phyloP scores from a whole-genome alignment of 2,329 filamentous ascomycete genomes.

The Hypoxylon sp. region DNA sequence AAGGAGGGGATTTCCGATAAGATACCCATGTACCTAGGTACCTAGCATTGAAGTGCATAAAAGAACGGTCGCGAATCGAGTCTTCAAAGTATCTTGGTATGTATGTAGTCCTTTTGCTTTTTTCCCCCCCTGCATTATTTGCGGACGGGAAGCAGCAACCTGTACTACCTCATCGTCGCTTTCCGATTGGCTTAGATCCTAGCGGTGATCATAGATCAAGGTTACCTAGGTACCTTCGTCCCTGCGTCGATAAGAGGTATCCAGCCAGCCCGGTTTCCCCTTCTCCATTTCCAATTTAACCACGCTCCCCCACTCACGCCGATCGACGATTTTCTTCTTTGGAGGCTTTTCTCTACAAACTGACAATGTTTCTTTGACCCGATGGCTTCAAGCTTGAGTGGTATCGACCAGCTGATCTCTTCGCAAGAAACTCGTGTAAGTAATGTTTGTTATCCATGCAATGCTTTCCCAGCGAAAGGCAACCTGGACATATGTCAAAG shows the following conservation, averaged over 20 bases:
- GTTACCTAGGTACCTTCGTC: not conserved
- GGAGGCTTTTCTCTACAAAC: not conserved
- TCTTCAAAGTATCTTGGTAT: not conserved
- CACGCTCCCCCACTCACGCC: not conserved
- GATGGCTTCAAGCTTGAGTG: constrained; percentile 2
- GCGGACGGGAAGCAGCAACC: not conserved
- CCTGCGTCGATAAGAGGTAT: not conserved
- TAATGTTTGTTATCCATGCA: constrained; percentile 1
- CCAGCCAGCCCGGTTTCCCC: not conserved
- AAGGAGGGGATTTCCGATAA: not conserved
- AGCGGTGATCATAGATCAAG: not conserved
- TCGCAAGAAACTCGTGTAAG: constrained; percentile 1
- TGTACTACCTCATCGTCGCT: not conserved
- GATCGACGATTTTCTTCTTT: not conserved
- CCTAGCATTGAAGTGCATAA: not conserved
- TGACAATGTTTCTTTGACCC: not conserved
- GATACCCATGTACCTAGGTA: too few relatives aligned
- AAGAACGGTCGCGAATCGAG: not conserved
- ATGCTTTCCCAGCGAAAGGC: not conserved
- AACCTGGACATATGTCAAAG: not conserved
- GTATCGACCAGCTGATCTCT: not conserved
- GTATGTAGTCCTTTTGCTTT: not conserved
- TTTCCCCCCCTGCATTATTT: not conserved
- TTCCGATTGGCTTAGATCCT: not conserved
- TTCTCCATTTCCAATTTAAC: not conserved